Evolutionary conservation across 2,329 filamentous ascomycete species (phyloP).

Genomic region (Pyricularia pennisetigena): DNA sequence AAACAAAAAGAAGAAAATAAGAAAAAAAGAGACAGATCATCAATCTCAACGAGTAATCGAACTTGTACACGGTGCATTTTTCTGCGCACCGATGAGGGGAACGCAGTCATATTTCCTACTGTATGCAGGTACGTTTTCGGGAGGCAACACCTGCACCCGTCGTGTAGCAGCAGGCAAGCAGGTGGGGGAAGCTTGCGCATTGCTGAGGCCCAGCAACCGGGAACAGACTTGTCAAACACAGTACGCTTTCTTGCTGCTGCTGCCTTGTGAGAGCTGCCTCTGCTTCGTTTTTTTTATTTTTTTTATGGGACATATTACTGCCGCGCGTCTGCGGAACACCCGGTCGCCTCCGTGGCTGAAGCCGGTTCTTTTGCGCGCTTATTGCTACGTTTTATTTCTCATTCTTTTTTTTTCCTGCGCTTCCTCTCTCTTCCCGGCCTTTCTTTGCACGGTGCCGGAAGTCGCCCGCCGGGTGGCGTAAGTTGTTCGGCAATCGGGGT

Average conservation of each 20-base stretch:
- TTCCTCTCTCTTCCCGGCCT: no score
- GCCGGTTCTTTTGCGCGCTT: no score
- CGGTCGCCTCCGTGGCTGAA: no score
- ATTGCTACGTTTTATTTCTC: background rate
- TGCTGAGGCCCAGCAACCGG: background rate
- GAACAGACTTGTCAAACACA: background rate
- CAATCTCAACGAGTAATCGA: background rate
- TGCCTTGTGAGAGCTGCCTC: background rate
- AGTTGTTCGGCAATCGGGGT: no score
- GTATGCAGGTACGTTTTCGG: background rate
- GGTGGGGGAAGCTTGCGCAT: background rate
- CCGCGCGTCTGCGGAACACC: no score
- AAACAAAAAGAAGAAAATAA: no score
- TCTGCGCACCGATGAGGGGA: background rate
- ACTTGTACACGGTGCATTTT: background rate
- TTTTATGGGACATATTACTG: background rate
- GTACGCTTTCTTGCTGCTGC: background rate
- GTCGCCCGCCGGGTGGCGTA: no score
- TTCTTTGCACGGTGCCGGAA: no score
- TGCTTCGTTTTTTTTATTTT: background rate
- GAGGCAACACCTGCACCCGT: background rate
- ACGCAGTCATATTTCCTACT: background rate
- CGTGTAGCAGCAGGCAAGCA: background rate
- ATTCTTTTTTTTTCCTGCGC: background rate
- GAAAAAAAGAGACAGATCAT: no score